These are phyloP conservation scores for Saccharomyces pastorianus DNA, from an alignment of 1,139 yeast species.

Conservation along the genomic window DNA sequence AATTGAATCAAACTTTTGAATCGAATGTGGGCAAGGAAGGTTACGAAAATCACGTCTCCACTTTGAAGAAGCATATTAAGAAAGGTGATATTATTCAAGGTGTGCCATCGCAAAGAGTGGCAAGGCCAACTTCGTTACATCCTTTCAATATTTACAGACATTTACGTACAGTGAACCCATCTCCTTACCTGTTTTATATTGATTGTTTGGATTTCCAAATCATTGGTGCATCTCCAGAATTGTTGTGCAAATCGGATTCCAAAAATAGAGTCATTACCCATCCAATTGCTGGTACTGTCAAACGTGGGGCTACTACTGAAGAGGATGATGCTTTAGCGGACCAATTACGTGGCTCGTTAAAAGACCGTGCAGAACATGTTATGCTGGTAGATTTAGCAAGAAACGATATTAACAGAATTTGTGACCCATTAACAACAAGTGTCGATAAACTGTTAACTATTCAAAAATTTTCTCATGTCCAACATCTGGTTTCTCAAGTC, in stretches of 20 bases:
- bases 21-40: constrained; percentile 93
- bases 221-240: constrained; percentile 95
- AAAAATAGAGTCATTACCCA: constrained; percentile 78
- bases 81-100: constrained; percentile 95
- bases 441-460: constrained; percentile 86
- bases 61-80: constrained; percentile 69
- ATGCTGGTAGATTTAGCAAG: constrained; percentile 97
- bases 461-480: constrained; percentile 93
- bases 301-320: constrained; percentile 79
- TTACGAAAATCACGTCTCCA: constrained; percentile 71
- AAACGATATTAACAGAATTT: constrained; percentile 90
- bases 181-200: constrained; percentile 90
- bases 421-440: constrained; percentile 72
- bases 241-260: constrained; percentile 71
- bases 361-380: constrained; percentile 95
- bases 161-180: constrained; percentile 89
- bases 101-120: constrained; percentile 93
- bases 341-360: constrained; percentile 64
- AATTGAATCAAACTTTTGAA: constrained; percentile 52
- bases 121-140: constrained; percentile 88
- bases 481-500: constrained; percentile 92
- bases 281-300: constrained; percentile 95
- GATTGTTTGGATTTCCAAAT: constrained; percentile 88
- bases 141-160: constrained; percentile 95
- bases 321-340: constrained; percentile 83